phyloP scores from a whole-genome alignment of 495 filamentous ascomycete species.

The Neurospora sp. region DNA sequence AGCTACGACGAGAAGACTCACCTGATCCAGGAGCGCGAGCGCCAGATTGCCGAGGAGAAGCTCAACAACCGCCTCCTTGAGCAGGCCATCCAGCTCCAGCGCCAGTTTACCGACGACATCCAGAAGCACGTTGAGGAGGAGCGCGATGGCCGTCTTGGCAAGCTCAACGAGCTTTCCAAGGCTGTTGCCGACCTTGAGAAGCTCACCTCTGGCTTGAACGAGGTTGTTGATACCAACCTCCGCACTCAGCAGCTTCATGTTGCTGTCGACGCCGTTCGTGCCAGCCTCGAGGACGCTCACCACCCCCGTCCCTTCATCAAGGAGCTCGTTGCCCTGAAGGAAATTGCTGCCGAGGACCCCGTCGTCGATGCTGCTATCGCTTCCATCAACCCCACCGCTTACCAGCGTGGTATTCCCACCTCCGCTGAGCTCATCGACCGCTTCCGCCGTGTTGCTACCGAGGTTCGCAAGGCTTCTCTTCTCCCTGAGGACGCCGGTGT shows the following conservation, averaged over 20 bases:
- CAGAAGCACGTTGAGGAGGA: conserved; percentile 78
- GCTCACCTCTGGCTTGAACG: conserved; percentile 74
- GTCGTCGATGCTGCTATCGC: conserved; percentile 85
- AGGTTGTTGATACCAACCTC: conserved; percentile 78
- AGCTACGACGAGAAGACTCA: conserved; percentile 72
- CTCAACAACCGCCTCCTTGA: conserved; percentile 78
- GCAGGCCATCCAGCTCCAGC: conserved; percentile 80
- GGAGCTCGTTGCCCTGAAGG: conserved; percentile 89
- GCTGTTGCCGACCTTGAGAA: conserved; percentile 73
- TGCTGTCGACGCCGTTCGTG: conserved; percentile 84
- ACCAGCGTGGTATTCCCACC: conserved; percentile 83
- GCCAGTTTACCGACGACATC: conserved; percentile 68
- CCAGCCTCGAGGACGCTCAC: conserved; percentile 62
- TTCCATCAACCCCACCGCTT: conserved; percentile 86
- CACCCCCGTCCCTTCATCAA: conserved; percentile 75
- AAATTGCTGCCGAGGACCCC: conserved; percentile 70
- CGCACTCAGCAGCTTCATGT: conserved; percentile 92
- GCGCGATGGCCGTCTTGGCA: conserved; percentile 76
- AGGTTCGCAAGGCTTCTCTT: conserved; percentile 88
- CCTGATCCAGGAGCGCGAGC: conserved; percentile 62
- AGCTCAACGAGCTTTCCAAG: conserved; percentile 66
- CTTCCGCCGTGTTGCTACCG: conserved; percentile 86
- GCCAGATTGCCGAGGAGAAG: conserved; percentile 67
- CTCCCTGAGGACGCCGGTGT: conserved; percentile 90
- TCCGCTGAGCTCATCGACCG: conserved; percentile 79